A percentile compares a stretch with the other conserved stretches of the same genome.
Conservation (phyloP, 2,329 filamentous ascomycete species). For the Alternaria panax region DNA sequence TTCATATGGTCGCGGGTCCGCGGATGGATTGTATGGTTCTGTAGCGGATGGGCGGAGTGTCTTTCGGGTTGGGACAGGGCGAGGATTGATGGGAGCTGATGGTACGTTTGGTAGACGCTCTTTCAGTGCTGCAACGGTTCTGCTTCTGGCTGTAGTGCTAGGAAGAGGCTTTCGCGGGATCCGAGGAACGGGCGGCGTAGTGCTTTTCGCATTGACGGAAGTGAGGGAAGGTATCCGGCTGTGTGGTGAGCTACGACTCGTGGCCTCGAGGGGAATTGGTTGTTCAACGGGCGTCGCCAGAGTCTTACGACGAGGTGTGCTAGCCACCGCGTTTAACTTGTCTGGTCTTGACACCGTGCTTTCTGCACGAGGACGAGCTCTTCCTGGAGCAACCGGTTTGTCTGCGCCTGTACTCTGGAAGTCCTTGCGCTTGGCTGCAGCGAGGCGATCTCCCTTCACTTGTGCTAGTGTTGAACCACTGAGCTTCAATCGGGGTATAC, state of each 20-base stretch:
- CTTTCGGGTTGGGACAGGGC: constrained; percentile 1
- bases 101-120: neutral
- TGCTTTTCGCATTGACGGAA: neutral
- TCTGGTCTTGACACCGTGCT: neutral
- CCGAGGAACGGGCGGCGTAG: neutral
- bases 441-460: neutral
- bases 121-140: neutral
- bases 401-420: neutral
- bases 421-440: neutral
- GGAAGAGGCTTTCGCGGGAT: neutral
- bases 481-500: neutral
- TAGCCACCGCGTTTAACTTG: neutral
- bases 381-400: neutral
- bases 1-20: constrained; percentile 6
- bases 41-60: neutral
- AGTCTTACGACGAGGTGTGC: neutral
- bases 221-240: neutral
- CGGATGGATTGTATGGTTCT: neutral
- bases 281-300: neutral
- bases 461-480: neutral
- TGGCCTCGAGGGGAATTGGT: neutral
- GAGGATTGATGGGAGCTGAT: neutral
- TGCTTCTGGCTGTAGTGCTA: neutral
- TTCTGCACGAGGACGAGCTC: neutral
- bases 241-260: neutral